Evolutionary conservation across 2,329 filamentous ascomycete genomes (phyloP), one percentile per base, ranked within the genome.

Genomic region (Cladophialophora psammophila): DNA sequence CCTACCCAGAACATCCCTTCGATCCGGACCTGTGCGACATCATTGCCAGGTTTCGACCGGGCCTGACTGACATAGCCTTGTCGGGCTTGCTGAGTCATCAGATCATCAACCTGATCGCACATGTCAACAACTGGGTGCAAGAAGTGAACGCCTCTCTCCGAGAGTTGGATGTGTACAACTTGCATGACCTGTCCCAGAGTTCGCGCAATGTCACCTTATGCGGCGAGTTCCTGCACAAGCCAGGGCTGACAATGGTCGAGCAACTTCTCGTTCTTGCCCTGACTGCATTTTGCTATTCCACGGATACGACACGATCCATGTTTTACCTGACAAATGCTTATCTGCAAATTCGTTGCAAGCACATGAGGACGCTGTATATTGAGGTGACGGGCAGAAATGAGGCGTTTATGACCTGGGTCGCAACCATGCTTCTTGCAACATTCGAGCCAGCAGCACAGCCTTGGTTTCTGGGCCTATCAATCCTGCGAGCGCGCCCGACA

Each of bases 1-100:
- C 61, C 40, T 67, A 64, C 52, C 65, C 65, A 26, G 61, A 60
- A 20, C 65, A 67, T 61, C 65, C 65, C 18, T 67, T 67, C 34
- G 57, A 67, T 15, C 65, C 65, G 9, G 61, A 60, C 10, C 45
- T 67, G 56, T 67, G 65, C 56, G 57, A 59, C 18, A 34, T 56
- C 10, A 64, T 67, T 42, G 36, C 65, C 5, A 60, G 52, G 31
- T 64, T 67, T 20, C 56, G 31, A 5, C 48, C 56, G 9, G 65
- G 65, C 2, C 12, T 67, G 35, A 64, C 57, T n/a, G 52, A 67
- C 12, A 31, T 67, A n/a, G 61, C 60, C 36, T 53, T 67, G 65
- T 64, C 65, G 3, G 57, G 65, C 20, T 20, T 56, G 60, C 60
- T 67, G 42, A 67, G 65, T 60, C 60, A 67, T 57, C 65, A 67